Base-by-base conservation (phyloP, 2,329 filamentous ascomycete genomes). In the Apiospora malaysiana region DNA sequence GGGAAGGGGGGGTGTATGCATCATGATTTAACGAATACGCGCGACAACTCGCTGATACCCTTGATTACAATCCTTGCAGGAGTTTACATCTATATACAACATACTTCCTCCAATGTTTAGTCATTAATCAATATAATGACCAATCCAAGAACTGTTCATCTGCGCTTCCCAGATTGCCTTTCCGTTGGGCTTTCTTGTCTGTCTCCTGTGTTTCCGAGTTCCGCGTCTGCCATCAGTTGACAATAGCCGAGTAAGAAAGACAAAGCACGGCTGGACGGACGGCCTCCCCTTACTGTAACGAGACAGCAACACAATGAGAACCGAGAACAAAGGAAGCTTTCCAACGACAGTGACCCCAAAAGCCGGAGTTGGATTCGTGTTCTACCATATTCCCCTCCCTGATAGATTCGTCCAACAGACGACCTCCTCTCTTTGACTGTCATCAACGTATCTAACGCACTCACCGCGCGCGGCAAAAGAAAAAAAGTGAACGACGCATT, bases 61-160 rank as follows among this genome's bases (percentile, higher is more conserved):
- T 27, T 67, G n/a, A 25, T 67, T 67, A 46, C 65, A 21, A 32
- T 21, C 40, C 18, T 45, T 27, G 8, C 8, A 4, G 32, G 56
- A 40, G 32, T 8, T 27, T 3, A 25, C 18, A 67, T 46, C 45
- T 43, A n/a, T 4, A n/a, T 47, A n/a, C 9, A 49, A 49, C 12
- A n/a, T 23, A 16, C 4, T 25, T 10, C n/a, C 25, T 66, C 42
- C 65, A 67, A 46, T 67, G n/a, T 46, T 40, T 67, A 45, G 40
- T 67, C 65, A 46, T 67, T 67, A 46, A 67, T 67, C n/a, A 32
- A 25, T 65, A 32, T 46, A 27, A 37, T 67, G 23, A 45, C 40
- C 16, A 46, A 18, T 32, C 4, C n/a, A 67, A 46, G 65, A 67
- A 45, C 7, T 45, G 42, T 18, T 45, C 12, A 45, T 2, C 12